Base-by-base conservation (phyloP, 805 yeast genomes). In the Cyberlindnera bimundalis region DNA sequence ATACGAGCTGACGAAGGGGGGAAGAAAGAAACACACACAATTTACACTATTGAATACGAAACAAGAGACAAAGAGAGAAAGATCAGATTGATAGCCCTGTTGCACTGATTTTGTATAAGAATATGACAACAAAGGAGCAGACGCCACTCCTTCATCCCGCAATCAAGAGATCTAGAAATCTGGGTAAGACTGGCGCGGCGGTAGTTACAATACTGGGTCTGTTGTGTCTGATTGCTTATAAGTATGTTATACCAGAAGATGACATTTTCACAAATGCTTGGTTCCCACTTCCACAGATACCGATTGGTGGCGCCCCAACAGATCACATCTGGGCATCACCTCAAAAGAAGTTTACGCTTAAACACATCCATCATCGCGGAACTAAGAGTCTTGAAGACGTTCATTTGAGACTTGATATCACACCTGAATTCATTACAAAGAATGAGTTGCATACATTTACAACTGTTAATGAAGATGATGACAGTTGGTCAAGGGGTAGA, bases 351-450 rank as follows among this genome's bases (percentile, higher is more conserved):
- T 66, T 67, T 47, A 50, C 52, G n/a, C 47, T 81, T 20, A 78
- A 68, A 50, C 87, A 81, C 53, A 70, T 81, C 4, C 78, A 65
- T 51, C 87, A 81, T 52, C 83, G 78, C 51, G 79, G 78, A 37
- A 68, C 81, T 0, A 77, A 76, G 9, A 40, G 53, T n/a, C 48
- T 67, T 39, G 63, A 67, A 34, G 62, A 59, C 19, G 47, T 60
- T 0, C 82, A 76, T 50, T 62, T 71, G 17, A 59, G 82, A 37
- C 55, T 79, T 34, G 83, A 78, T 48, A 60, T 76, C 10, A 74
- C 79, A 0, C 63, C 64, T 0, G 61, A 58, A 31, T 71, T 67
- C 47, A 47, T 74, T 8, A 16, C 24, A 2, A 15, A 33, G 12
- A 46, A 48, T 29, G 31, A 39, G 5, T 25, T 56, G 7, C 42